Conservation (phyloP, 179 eudicot species). For the Nepenthes alata region DNA sequence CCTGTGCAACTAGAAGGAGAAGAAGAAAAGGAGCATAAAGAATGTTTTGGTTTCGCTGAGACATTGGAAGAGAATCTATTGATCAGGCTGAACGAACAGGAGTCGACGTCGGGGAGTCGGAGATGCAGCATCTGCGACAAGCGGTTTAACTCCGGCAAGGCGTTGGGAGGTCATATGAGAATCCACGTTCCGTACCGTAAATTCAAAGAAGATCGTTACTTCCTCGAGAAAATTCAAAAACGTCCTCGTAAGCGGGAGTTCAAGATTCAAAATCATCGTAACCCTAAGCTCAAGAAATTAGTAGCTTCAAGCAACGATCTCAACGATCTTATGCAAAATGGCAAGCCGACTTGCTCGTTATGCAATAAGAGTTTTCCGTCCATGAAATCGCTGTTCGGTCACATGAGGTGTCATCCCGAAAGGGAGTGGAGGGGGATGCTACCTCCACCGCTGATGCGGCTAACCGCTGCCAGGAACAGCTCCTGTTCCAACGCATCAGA, state of each 20-base stretch:
- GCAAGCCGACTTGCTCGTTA: not conserved
- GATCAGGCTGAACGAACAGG: not conserved
- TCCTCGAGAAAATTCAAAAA: not conserved
- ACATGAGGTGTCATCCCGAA: slow-evolving; percentile 15
- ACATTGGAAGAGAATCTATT: too few relatives aligned
- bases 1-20: too few relatives aligned
- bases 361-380: slow-evolving; percentile 5
- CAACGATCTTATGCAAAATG: not conserved
- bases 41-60: too few relatives aligned
- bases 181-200: not conserved
- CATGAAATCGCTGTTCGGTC: slow-evolving; percentile 10
- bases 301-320: not conserved
- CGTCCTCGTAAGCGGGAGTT: not conserved
- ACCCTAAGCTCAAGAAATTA: too few relatives aligned
- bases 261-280: not conserved
- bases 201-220: not conserved
- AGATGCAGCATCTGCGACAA: not conserved
- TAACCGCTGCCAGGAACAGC: not conserved
- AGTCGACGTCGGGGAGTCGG: not conserved
- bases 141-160: slow-evolving; percentile 1
- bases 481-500: not conserved
- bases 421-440: slow-evolving; percentile 12
- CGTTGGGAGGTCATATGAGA: slow-evolving; percentile 9
- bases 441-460: not conserved
- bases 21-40: too few relatives aligned